phyloP scores from a whole-genome alignment of 371 early-diverging fungal species.

The Mucor velutinosus region DNA sequence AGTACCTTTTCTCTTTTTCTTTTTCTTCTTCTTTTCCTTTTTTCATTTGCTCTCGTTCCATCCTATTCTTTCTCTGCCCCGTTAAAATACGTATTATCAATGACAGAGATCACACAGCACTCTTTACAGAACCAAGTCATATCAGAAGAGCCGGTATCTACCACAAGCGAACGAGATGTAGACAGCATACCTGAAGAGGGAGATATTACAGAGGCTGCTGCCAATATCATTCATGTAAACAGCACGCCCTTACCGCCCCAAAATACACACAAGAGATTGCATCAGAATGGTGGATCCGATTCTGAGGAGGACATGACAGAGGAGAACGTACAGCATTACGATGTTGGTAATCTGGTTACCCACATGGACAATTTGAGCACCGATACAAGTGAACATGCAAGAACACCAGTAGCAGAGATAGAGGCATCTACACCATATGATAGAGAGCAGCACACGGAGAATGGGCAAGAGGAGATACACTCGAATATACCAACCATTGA shows the following conservation, averaged over 20 bases:
- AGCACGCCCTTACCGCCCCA: background rate
- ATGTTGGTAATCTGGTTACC: background rate
- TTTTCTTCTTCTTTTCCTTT: background rate
- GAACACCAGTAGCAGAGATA: background rate
- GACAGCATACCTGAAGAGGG: slow-evolving; percentile 5
- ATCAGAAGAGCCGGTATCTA: background rate
- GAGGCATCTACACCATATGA: background rate
- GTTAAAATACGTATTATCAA: background rate
- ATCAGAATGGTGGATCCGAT: slow-evolving; percentile 7
- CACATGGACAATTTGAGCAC: background rate
- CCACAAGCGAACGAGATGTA: background rate
- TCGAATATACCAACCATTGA: background rate
- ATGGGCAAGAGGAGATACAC: background rate
- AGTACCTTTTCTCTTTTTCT: background rate
- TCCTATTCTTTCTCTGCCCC: background rate
- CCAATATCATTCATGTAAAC: background rate
- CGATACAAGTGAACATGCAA: background rate
- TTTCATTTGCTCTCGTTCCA: background rate
- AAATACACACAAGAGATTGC: background rate
- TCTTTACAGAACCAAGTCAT: background rate
- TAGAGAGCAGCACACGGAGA: background rate
- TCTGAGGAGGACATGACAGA: slow-evolving; percentile 26
- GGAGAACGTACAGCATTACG: background rate
- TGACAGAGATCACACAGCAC: slow-evolving; percentile 1
- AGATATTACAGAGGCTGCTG: background rate